Conservation (phyloP, 257 asterid species). For the Fraxinus pennsylvanica region DNA sequence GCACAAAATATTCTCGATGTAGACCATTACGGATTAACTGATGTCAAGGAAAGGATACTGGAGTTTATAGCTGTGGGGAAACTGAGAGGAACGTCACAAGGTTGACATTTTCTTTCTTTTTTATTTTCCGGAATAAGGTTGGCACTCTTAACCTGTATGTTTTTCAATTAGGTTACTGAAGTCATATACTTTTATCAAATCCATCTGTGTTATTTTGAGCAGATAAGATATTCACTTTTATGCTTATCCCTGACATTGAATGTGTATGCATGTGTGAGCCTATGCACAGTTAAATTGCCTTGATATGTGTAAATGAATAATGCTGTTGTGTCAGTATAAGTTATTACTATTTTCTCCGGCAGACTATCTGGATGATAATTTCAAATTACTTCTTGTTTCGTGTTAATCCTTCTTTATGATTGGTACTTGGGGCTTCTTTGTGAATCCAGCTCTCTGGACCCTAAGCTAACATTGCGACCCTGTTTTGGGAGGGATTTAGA, state of each 20-base stretch:
- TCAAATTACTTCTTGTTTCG: neutral
- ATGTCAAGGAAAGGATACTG: constrained; percentile 97
- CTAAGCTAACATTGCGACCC: neutral
- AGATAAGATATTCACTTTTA: constrained; percentile 10
- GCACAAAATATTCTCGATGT: constrained; percentile 93
- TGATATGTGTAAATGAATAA: neutral
- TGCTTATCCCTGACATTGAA: neutral
- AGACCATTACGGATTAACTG: constrained; percentile 95
- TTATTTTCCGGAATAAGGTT: constrained; percentile 22
- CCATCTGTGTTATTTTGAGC: neutral
- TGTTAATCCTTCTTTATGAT: neutral
- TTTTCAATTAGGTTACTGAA: constrained; percentile 8
- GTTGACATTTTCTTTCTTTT: constrained; percentile 41
- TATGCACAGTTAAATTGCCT: constrained; percentile 1
- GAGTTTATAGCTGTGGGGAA: constrained; percentile 99
- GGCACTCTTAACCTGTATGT: constrained; percentile 16
- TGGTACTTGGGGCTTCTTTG: neutral
- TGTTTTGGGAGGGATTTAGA: no score
- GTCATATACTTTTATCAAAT: neutral
- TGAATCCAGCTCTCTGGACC: neutral
- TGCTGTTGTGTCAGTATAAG: neutral
- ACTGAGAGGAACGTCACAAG: constrained; percentile 97
- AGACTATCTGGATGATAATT: neutral
- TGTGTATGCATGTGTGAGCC: constrained; percentile 6
- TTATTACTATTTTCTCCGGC: neutral